Evolutionary conservation across 768 basidiomycete species (phyloP).

Genomic region (Pleurotus tuoliensis): DNA sequence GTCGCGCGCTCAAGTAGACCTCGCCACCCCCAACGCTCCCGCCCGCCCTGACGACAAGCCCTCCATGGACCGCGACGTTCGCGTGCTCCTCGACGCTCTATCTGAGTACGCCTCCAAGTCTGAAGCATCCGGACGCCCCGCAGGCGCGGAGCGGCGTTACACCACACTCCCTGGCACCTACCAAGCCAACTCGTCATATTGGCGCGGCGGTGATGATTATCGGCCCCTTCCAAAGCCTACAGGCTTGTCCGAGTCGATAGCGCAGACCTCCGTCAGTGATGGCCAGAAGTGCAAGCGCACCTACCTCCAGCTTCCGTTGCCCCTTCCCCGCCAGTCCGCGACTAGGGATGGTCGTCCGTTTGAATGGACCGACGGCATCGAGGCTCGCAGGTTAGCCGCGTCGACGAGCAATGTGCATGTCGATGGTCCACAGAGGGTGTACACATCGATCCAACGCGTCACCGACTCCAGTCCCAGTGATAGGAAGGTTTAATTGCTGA

Average conservation of each 20-base stretch:
- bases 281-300: background rate
- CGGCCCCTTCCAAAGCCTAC: background rate
- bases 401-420: background rate
- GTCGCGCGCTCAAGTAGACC: background rate
- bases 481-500: background rate
- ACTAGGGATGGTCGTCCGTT: background rate
- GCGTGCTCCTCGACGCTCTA: constrained; percentile 13
- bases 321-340: background rate
- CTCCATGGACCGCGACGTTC: constrained; percentile 13
- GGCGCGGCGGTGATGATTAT: background rate
- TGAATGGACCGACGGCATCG: background rate
- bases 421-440: background rate
- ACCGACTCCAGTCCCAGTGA: too few relatives aligned
- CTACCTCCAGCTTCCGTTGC: constrained; percentile 1
- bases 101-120: constrained; percentile 8
- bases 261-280: background rate
- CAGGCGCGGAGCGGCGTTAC: background rate
- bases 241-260: background rate
- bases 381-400: background rate
- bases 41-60: background rate
- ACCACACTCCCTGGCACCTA: background rate
- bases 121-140: background rate
- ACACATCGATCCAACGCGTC: background rate
- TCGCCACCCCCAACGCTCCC: constrained; percentile 3
- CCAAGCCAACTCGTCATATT: background rate